phyloP scores from a whole-genome alignment of 2,329 filamentous ascomycete species.

The Phoma sp. region DNA sequence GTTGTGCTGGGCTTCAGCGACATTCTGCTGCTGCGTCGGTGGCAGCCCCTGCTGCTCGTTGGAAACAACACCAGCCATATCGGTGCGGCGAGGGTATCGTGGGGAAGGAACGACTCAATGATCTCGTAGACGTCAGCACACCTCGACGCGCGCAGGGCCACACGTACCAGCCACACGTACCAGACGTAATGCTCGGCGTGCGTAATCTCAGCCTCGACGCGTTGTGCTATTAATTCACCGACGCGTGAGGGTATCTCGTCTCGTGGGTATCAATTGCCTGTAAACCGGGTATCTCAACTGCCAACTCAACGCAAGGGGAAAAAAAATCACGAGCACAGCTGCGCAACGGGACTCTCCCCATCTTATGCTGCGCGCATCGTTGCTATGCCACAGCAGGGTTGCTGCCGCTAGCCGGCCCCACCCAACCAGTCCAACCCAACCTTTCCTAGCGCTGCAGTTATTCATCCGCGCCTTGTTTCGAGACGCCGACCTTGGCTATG shows the following conservation, averaged over 20 bases:
- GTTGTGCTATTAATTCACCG: too few relatives aligned
- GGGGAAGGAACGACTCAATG: conserved; percentile 1
- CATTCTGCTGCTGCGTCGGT: not conserved
- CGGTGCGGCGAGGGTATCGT: not conserved
- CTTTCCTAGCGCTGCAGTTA: conserved; percentile 8
- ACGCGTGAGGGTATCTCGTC: too few relatives aligned
- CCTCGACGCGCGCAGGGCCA: too few relatives aligned
- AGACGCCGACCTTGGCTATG: too few relatives aligned
- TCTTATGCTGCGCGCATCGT: conserved; percentile 8
- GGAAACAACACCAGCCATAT: conserved; percentile 11
- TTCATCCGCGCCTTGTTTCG: conserved; percentile 15
- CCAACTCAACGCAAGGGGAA: too few relatives aligned
- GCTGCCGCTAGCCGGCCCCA: conserved; percentile 14
- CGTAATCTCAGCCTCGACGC: conserved; percentile 3
- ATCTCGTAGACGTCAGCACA: too few relatives aligned
- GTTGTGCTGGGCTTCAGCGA: conserved; percentile 6
- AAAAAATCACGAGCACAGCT: not conserved
- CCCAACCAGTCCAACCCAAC: too few relatives aligned
- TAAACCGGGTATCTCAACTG: too few relatives aligned
- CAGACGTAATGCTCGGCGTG: conserved; percentile 21
- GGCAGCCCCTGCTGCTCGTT: conserved; percentile 13
- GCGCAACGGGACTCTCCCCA: conserved; percentile 2
- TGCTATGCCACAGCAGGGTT: conserved; percentile 11
- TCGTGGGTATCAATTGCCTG: too few relatives aligned
- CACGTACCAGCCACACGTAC: too few relatives aligned